A percentile compares a stretch with the other conserved stretches of the same genome.
These are phyloP conservation scores for Aspergillus ochraceoroseus DNA, from an alignment of 2,329 filamentous ascomycete species.

Conservation along the genomic window DNA sequence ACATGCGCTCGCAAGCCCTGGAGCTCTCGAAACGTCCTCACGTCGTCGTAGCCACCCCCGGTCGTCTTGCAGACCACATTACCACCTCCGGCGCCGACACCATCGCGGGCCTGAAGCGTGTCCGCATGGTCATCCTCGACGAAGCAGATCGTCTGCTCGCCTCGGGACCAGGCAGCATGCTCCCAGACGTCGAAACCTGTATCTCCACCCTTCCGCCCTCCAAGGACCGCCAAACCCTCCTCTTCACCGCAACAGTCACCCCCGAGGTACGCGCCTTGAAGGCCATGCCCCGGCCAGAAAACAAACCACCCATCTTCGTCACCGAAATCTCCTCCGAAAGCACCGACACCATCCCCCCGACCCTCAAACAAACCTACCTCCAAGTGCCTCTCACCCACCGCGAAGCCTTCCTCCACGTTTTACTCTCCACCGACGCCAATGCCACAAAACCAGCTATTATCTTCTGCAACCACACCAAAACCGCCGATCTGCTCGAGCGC, in stretches of 20 bases:
- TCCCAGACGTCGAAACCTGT: constrained; percentile 89
- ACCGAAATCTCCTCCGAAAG: constrained; percentile 71
- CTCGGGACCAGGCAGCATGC: constrained; percentile 73
- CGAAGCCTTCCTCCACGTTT: constrained; percentile 88
- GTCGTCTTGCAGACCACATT: constrained; percentile 89
- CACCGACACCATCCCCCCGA: constrained; percentile 71
- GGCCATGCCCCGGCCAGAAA: constrained; percentile 63
- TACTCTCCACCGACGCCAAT: constrained; percentile 75
- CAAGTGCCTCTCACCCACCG: constrained; percentile 87
- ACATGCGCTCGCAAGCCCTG: constrained; percentile 88
- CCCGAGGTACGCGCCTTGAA: constrained; percentile 85
- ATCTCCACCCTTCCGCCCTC: constrained; percentile 74
- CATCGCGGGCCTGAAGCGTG: constrained; percentile 70
- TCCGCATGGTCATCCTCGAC: constrained; percentile 84
- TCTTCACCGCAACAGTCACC: constrained; percentile 95
- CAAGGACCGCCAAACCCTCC: constrained; percentile 75
- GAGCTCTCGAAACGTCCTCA: constrained; percentile 77
- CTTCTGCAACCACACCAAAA: constrained; percentile 88
- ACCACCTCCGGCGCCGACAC: constrained; percentile 87
- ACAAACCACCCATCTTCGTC: constrained; percentile 73
- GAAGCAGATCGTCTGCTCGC: constrained; percentile 87
- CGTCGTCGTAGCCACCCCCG: constrained; percentile 89
- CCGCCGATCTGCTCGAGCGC: constrained; percentile 84
- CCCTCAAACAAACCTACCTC: constrained; percentile 77
- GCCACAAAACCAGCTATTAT: constrained; percentile 74